Evolutionary conservation across 805 yeast species (phyloP).

Genomic region (Scheffersomyces lignosus): DNA sequence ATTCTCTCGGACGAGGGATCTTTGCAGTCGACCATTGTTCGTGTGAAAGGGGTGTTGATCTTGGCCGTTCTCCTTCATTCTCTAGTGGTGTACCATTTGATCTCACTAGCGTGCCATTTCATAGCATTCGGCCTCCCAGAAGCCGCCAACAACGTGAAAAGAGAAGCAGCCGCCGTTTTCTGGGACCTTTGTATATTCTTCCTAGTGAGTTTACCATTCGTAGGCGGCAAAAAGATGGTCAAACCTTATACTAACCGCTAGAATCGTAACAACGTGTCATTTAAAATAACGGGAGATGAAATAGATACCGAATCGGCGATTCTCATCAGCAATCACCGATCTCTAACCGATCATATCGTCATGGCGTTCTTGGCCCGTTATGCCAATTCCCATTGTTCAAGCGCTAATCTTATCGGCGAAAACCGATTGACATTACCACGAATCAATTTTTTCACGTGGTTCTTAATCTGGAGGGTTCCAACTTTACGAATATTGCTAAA

Average conservation of each 20-base stretch:
- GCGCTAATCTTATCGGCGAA: slow-evolving; percentile 6
- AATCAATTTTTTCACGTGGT: slow-evolving; percentile 73
- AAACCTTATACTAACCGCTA: no score
- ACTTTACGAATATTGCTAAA: slow-evolving; percentile 46
- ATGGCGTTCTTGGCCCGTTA: slow-evolving; percentile 43
- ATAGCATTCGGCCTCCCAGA: slow-evolving; percentile 6
- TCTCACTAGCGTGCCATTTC: not conserved
- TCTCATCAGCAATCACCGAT: slow-evolving; percentile 61
- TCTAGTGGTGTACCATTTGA: not conserved
- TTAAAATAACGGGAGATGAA: slow-evolving; percentile 44
- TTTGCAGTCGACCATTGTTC: no score
- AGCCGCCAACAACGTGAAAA: slow-evolving; percentile 4
- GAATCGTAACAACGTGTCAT: slow-evolving; percentile 37
- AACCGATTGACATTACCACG: slow-evolving; percentile 33
- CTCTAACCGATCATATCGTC: slow-evolving; percentile 64
- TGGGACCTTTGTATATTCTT: slow-evolving; percentile 14
- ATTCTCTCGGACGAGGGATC: no score
- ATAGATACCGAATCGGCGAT: slow-evolving; percentile 36
- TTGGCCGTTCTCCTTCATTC: not conserved
- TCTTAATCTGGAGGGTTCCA: slow-evolving; percentile 61
- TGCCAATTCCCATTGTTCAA: no score
- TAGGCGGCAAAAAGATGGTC: no score
- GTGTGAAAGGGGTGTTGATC: no score
- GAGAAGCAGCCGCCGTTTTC: slow-evolving; percentile 6
- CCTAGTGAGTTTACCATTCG: slow-evolving; percentile 4